phyloP scores from a whole-genome alignment of 495 filamentous ascomycete genomes.

The Tuber indicum region DNA sequence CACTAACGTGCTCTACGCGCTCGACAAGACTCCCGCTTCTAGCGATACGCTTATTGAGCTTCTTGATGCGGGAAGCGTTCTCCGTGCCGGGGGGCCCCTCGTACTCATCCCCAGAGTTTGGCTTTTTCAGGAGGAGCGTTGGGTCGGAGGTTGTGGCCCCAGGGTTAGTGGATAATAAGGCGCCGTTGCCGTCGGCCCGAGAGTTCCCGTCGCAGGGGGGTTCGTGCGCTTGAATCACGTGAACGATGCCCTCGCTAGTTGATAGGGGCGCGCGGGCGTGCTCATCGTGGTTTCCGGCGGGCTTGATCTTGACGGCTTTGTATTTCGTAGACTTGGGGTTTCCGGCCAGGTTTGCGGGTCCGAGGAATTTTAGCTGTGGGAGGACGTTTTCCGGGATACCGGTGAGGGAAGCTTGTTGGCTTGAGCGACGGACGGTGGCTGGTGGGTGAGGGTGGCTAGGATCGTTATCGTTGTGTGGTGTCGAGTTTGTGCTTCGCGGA shows the following conservation, averaged over 20 bases:
- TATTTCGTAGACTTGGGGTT: conserved; percentile 78
- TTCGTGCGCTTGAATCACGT: background rate
- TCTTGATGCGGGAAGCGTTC: conserved; percentile 1
- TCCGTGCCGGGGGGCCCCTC: background rate
- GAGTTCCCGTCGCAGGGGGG: background rate
- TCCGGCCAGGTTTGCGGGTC: conserved; percentile 83
- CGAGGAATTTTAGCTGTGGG: conserved; percentile 81
- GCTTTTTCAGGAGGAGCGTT: background rate
- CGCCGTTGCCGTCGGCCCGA: background rate
- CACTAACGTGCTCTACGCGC: conserved; percentile 29
- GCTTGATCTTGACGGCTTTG: conserved; percentile 68
- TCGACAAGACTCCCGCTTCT: conserved; percentile 40
- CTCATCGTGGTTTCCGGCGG: conserved; percentile 9
- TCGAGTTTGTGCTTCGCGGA: conserved; percentile 17
- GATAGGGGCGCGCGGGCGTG: background rate
- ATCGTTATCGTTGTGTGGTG: conserved; percentile 30
- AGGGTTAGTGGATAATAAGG: background rate
- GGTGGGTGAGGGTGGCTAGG: conserved; percentile 52
- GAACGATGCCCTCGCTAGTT: background rate
- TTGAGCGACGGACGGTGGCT: conserved; percentile 50
- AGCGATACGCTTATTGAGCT: conserved; percentile 22
- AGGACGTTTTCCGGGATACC: conserved; percentile 60
- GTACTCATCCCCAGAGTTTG: background rate
- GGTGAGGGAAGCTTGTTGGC: conserved; percentile 46
- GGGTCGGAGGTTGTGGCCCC: background rate